These are phyloP conservation scores for Gonapodya sp. DNA, from an alignment of 192 early-diverging fungal species.

Conservation along the genomic window DNA sequence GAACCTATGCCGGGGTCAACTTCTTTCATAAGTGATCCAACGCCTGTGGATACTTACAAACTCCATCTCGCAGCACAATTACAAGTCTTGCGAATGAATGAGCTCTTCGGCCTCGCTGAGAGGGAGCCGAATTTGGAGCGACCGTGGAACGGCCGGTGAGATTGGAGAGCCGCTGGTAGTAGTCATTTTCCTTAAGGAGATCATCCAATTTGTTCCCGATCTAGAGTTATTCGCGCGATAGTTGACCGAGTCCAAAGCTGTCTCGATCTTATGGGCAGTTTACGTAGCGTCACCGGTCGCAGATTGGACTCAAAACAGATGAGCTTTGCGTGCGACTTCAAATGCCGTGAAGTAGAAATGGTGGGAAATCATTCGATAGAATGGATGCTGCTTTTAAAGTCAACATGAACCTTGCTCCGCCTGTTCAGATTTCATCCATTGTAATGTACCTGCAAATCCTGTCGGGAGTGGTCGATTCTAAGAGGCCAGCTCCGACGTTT, in stretches of 20 bases:
- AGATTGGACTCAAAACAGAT: neutral
- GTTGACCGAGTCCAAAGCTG: neutral
- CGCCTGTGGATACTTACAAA: neutral
- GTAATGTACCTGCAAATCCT: neutral
- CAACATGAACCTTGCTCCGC: too few relatives aligned
- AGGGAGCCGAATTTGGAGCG: neutral
- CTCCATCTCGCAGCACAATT: neutral
- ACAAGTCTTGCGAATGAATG: neutral
- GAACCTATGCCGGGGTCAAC: too few relatives aligned
- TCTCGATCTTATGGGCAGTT: neutral
- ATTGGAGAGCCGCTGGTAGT: neutral
- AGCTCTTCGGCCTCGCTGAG: neutral
- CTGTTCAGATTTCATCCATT: neutral
- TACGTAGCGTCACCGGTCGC: neutral
- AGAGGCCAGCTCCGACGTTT: neutral
- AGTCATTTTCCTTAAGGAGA: too few relatives aligned
- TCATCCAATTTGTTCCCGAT: neutral
- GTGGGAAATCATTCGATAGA: too few relatives aligned
- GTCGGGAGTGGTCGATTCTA: neutral
- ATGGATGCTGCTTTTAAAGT: too few relatives aligned
- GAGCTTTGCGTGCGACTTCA: neutral
- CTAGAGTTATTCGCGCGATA: neutral
- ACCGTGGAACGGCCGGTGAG: neutral
- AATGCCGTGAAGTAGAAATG: neutral
- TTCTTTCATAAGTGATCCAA: neutral